Conservation (phyloP, 1,284 basidiomycete genomes). For the Ganoderma meredithae region DNA sequence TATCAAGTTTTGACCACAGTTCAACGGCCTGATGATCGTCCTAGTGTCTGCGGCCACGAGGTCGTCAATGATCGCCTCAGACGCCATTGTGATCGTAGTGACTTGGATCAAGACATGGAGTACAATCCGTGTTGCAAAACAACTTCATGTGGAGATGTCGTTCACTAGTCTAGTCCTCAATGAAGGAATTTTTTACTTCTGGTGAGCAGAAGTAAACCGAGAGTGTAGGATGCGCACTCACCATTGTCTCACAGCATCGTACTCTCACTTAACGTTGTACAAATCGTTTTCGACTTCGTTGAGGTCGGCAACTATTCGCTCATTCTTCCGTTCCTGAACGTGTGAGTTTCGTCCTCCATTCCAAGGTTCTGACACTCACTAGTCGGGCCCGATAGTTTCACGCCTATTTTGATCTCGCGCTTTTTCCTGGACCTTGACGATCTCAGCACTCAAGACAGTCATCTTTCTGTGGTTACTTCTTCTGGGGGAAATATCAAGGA, state of each 20-base stretch:
- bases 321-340: slow-evolving; percentile 24
- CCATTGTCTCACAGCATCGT: slow-evolving; percentile 14
- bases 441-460: not conserved
- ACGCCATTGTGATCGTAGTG: slow-evolving; percentile 28
- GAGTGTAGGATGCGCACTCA: too few species aligned
- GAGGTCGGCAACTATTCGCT: slow-evolving; percentile 14
- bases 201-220: slow-evolving; percentile 5
- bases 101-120: slow-evolving; percentile 30
- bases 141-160: slow-evolving; percentile 12
- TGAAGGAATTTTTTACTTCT: slow-evolving; percentile 30
- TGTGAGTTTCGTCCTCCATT: slow-evolving; percentile 14
- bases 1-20: not conserved
- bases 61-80: slow-evolving; percentile 22
- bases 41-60: slow-evolving; percentile 27
- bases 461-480: not conserved
- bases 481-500: not conserved
- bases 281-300: slow-evolving; percentile 24
- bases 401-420: slow-evolving; percentile 28
- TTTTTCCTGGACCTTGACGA: slow-evolving; percentile 29
- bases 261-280: slow-evolving; percentile 24
- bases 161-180: slow-evolving; percentile 26
- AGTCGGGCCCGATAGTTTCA: slow-evolving; percentile 19
- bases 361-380: not conserved
- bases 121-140: slow-evolving; percentile 7
- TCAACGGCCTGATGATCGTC: not conserved